Percentiles rank a stretch among this genome's conserved stretches.
Evolutionary conservation across 1,139 yeast genomes (phyloP).

Genomic region (Diutina scorzettiae): DNA sequence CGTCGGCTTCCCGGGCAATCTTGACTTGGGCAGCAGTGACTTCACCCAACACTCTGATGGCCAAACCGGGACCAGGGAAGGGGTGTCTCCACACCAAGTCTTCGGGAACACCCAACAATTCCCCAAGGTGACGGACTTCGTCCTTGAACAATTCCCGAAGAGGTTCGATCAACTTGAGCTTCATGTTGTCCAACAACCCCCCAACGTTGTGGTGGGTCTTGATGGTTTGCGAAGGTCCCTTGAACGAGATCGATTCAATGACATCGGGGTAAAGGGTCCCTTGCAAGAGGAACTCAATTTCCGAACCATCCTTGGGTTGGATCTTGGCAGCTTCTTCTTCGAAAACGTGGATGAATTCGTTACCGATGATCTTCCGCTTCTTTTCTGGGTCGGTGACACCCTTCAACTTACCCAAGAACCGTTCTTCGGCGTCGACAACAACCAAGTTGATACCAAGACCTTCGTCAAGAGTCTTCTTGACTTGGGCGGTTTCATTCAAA

Average conservation of each 20-base stretch:
- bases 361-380: conserved; percentile 97
- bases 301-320: conserved; percentile 80
- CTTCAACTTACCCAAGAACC: conserved; percentile 72
- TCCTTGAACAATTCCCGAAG: conserved; percentile 96
- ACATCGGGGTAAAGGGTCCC: conserved; percentile 99
- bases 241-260: conserved; percentile 94
- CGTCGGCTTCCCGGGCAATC: conserved; percentile 96
- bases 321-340: conserved; percentile 93
- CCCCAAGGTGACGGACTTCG: conserved; percentile 95
- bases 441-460: conserved; percentile 92
- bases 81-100: conserved; percentile 99
- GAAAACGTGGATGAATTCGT: conserved; percentile 92
- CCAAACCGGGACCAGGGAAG: conserved; percentile 99
- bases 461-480: conserved; percentile 77
- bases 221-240: conserved; percentile 98
- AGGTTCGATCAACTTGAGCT: conserved; percentile 95
- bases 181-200: conserved; percentile 95
- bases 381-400: conserved; percentile 98
- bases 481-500: conserved; percentile 80
- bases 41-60: conserved; percentile 95
- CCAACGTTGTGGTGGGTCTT: conserved; percentile 99
- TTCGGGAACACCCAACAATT: conserved; percentile 87
- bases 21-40: conserved; percentile 86
- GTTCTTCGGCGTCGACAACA: conserved; percentile 89
- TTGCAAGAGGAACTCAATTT: conserved; percentile 86